Evolutionary conservation across 139 green algal genomes (phyloP), one percentile per base, ranked within the genome.

Genomic region (Chlorella sp.): DNA sequence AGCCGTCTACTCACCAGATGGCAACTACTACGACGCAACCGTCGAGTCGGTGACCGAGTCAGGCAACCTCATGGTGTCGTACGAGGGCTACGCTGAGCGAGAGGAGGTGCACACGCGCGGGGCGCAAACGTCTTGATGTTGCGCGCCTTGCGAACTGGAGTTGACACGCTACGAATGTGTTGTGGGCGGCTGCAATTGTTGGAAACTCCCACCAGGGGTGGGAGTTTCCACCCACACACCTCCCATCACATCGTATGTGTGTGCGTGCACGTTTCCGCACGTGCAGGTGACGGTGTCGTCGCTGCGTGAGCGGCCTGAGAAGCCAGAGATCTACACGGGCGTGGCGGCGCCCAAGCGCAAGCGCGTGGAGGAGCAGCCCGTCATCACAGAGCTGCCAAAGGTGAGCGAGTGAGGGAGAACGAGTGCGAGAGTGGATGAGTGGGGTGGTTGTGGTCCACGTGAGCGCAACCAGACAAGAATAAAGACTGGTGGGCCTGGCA

Each of bases 81-180:
- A 91, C 76, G 87, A 91, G 26, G 86, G 79, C 5, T 91, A 96
- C 51, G 81, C 67, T n/a, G 82, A 86, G 26, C 72, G 73, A 23
- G 89, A 93, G 69, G 88, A 92, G 88, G 86, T 89, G 72, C 0
- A n/a, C n/a, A n/a, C n/a, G n/a, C n/a, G n/a, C n/a, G n/a, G n/a
- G n/a, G n/a, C n/a, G n/a, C n/a, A n/a, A n/a, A n/a, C n/a, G n/a
- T n/a, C n/a, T n/a, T n/a, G n/a, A n/a, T n/a, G n/a, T n/a, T n/a
- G n/a, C n/a, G n/a, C n/a, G n/a, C n/a, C n/a, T n/a, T n/a, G n/a
- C n/a, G n/a, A n/a, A n/a, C n/a, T n/a, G n/a, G n/a, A n/a, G n/a
- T n/a, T n/a, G n/a, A n/a, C n/a, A n/a, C n/a, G n/a, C n/a, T n/a
- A n/a, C n/a, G n/a, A n/a, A n/a, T n/a, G n/a, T n/a, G n/a, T n/a